phyloP scores from a whole-genome alignment of 441 rosid genomes.

The Macaranga tanarius region DNA sequence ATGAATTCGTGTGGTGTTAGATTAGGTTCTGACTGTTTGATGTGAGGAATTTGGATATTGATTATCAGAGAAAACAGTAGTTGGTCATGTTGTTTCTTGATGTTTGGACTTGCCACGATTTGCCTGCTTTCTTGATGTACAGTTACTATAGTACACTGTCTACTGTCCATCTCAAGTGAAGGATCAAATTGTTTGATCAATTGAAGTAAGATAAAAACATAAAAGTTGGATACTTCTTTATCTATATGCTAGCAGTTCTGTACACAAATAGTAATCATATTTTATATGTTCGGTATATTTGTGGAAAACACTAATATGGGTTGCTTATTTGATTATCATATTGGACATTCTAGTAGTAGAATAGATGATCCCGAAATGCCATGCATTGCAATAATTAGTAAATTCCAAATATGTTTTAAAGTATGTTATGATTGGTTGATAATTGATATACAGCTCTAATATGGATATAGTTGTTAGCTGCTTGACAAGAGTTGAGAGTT shows the following conservation, averaged over 20 bases:
- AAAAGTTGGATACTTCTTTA: neutral
- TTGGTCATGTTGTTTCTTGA: neutral
- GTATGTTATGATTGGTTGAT: neutral
- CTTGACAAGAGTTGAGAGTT: neutral
- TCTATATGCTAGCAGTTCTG: neutral
- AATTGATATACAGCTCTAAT: neutral
- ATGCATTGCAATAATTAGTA: neutral
- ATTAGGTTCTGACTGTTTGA: neutral
- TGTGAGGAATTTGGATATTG: no score
- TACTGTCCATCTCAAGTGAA: neutral
- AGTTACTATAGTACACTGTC: no score
- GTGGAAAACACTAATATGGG: neutral
- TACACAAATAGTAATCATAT: neutral
- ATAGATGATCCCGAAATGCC: neutral
- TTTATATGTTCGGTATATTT: neutral
- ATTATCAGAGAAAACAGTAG: neutral
- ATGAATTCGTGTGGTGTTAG: neutral
- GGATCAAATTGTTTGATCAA: neutral
- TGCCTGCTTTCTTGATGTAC: neutral
- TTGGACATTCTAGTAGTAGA: neutral
- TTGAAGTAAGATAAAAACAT: neutral
- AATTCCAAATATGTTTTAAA: neutral
- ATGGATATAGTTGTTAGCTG: neutral
- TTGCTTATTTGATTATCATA: neutral
- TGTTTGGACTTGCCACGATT: slow-evolving; percentile 1